A percentile compares a stretch with the other conserved stretches of the same genome.
Conservation (phyloP, 2,329 filamentous ascomycete genomes). For the Eutypa lata region DNA sequence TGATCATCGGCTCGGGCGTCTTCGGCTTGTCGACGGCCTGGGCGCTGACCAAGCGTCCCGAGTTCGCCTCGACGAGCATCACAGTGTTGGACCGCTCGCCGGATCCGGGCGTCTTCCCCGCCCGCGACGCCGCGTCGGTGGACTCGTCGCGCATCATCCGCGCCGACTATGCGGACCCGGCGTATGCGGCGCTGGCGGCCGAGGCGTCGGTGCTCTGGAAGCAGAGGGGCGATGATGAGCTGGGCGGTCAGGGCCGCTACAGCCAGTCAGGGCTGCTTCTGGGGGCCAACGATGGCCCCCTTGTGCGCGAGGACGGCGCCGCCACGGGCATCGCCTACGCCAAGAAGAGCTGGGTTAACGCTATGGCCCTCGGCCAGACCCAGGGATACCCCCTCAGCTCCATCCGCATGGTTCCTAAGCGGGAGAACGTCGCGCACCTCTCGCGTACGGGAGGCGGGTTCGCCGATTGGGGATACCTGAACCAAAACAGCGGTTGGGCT, state of each 20-base stretch:
- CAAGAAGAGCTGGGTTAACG: constrained; percentile 59
- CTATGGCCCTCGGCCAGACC: constrained; percentile 46
- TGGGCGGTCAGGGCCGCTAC: constrained; percentile 66
- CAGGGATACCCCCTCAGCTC: constrained; percentile 33
- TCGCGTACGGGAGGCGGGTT: constrained; percentile 48
- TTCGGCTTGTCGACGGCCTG: constrained; percentile 54
- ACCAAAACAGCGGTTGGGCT: constrained; percentile 75
- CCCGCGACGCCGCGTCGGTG: constrained; percentile 57
- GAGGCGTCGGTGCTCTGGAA: constrained; percentile 70
- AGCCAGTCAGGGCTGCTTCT: constrained; percentile 67
- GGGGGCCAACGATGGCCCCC: constrained; percentile 47
- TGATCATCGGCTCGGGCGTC: constrained; percentile 61
- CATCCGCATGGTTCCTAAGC: constrained; percentile 43
- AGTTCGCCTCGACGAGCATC: constrained; percentile 51
- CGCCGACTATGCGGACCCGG: constrained; percentile 75
- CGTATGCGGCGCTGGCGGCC: constrained; percentile 72
- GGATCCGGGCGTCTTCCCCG: constrained; percentile 51
- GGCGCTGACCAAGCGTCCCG: constrained; percentile 61
- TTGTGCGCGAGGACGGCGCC: constrained; percentile 30
- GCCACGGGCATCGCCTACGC: constrained; percentile 57
- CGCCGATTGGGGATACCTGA: constrained; percentile 70
- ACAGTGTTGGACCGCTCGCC: constrained; percentile 57
- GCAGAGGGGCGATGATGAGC: constrained; percentile 48
- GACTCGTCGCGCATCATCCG: constrained; percentile 64
- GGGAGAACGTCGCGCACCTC: constrained; percentile 40